Conservation (phyloP, 176 grass and related monocot genomes). For the Lolium multiflorum region DNA sequence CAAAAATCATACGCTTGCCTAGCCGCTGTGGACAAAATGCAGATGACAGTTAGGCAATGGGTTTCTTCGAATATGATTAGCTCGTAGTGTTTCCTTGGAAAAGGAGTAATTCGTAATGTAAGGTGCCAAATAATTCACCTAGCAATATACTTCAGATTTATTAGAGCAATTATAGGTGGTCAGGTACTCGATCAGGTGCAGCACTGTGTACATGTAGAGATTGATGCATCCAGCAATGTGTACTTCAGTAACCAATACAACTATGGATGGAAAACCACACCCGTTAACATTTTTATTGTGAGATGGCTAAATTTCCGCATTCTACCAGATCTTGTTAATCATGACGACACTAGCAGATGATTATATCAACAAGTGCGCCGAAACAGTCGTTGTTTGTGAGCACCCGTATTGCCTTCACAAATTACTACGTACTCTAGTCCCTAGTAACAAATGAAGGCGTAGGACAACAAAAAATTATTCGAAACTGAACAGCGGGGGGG, state of each 20-base stretch:
- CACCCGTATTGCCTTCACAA: background rate
- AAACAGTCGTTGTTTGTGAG: background rate
- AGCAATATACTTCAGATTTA: slow-evolving; percentile 5
- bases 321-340: background rate
- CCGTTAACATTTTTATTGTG: background rate
- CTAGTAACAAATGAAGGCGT: background rate
- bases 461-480: background rate
- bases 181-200: background rate
- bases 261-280: no score
- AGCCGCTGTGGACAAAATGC: slow-evolving; percentile 54
- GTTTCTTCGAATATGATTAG: background rate
- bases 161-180: background rate
- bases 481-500: background rate
- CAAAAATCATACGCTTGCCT: slow-evolving; percentile 56
- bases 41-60: slow-evolving; percentile 5
- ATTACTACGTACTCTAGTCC: background rate
- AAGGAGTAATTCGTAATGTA: background rate
- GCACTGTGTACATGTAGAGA: background rate
- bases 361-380: no score
- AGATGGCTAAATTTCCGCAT: background rate
- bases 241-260: no score
- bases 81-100: background rate
- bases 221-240: no score
- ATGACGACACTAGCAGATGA: background rate
- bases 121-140: background rate